phyloP scores from a whole-genome alignment of 2,329 filamentous ascomycete species.

The Colletotrichum sp. region DNA sequence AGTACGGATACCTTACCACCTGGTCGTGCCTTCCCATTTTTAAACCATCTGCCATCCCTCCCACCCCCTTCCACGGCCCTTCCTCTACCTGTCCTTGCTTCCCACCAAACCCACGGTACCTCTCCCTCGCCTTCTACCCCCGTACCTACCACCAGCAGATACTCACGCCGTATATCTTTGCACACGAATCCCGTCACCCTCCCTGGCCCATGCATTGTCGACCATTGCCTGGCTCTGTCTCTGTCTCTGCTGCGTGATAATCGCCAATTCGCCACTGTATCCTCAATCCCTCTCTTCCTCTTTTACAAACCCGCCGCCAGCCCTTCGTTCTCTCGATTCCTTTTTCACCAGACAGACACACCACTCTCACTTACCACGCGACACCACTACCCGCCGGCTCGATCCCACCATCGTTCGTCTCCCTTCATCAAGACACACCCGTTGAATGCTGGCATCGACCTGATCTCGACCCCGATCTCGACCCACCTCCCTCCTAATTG shows the following conservation, averaged over 20 bases:
- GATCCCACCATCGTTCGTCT: not conserved
- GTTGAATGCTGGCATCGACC: constrained; percentile 19
- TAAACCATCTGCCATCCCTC: constrained; percentile 11
- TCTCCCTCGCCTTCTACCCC: not conserved
- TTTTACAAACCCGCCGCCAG: not conserved
- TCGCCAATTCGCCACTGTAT: constrained; percentile 10
- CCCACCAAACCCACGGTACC: not conserved
- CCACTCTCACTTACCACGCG: constrained; percentile 1
- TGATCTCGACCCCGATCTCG: not conserved
- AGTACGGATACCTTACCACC: not conserved
- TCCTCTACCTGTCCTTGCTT: not conserved
- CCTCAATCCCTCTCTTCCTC: not conserved
- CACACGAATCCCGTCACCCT: not conserved
- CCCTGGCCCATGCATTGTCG: constrained; percentile 14
- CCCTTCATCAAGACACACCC: not conserved
- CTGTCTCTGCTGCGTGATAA: constrained; percentile 4
- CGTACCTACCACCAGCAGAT: not conserved
- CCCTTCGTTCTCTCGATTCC: not conserved
- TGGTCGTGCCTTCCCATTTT: not conserved
- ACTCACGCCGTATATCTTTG: not conserved
- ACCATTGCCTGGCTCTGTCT: constrained; percentile 10
- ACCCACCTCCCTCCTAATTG: not conserved
- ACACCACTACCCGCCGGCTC: not conserved
- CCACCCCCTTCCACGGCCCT: not conserved
- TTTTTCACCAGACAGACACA: not conserved